phyloP scores from a whole-genome alignment of 768 basidiomycete genomes.

The Xerocomus potaroensis region DNA sequence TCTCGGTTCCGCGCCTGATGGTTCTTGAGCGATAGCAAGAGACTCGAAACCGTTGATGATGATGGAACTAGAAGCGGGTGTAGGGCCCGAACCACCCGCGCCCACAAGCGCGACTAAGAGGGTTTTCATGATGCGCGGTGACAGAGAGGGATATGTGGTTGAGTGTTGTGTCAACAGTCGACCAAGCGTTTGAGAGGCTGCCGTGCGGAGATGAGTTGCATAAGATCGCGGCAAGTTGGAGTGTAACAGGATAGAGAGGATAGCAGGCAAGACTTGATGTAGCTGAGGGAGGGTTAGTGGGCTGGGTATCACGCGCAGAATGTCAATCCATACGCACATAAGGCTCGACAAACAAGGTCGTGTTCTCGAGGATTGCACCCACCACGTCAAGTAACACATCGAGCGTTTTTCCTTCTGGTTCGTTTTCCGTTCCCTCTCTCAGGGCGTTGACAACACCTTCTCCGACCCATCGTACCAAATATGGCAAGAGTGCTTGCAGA shows the following conservation, averaged over 20 bases:
- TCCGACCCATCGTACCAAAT: constrained; percentile 91
- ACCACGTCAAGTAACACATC: constrained; percentile 84
- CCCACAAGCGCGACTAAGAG: constrained; percentile 78
- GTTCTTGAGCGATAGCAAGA: constrained; percentile 17
- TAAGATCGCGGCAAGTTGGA: constrained; percentile 73
- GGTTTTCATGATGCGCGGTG: constrained; percentile 90
- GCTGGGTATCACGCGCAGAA: not conserved
- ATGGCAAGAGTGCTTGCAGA: constrained; percentile 85
- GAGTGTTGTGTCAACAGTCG: constrained; percentile 77
- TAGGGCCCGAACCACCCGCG: constrained; percentile 12
- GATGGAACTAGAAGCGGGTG: constrained; percentile 9
- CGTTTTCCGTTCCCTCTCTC: constrained; percentile 44
- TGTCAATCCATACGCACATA: constrained; percentile 61
- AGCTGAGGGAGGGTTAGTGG: constrained; percentile 46
- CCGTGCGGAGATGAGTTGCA: constrained; percentile 66
- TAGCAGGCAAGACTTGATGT: constrained; percentile 91
- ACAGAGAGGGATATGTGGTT: constrained; percentile 84
- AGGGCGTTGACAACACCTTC: constrained; percentile 76
- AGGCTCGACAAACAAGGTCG: constrained; percentile 89
- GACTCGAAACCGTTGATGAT: constrained; percentile 27
- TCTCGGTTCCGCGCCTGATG: constrained; percentile 38
- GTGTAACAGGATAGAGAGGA: constrained; percentile 88
- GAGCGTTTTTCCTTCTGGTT: constrained; percentile 65
- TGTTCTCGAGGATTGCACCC: constrained; percentile 79
- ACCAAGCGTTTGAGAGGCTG: constrained; percentile 80